Evolutionary conservation across 441 rosid genomes (phyloP).

Genomic region (Omphalea diandra): DNA sequence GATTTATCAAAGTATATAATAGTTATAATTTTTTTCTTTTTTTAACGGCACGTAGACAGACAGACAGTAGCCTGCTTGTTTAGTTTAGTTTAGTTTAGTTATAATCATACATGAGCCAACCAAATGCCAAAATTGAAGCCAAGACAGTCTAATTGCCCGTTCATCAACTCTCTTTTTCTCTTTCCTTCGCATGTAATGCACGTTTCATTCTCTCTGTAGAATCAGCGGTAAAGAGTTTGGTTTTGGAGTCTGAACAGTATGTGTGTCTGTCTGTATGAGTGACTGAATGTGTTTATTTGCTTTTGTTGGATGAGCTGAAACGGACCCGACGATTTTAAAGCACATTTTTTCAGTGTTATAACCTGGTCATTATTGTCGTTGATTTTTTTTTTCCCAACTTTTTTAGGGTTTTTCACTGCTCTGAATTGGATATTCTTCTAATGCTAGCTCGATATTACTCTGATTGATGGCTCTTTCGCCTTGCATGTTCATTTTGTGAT

Average conservation of each 20-base stretch:
- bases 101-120: neutral
- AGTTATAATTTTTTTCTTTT: neutral
- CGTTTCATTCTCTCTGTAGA: neutral
- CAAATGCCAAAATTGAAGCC: neutral
- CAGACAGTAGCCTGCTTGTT: too few species aligned
- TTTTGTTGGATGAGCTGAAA: conserved; percentile 24
- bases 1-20: conserved; percentile 4
- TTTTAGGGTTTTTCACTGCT: conserved; percentile 6
- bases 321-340: conserved; percentile 18
- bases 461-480: neutral
- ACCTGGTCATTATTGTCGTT: conserved; percentile 5
- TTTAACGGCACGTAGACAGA: too few species aligned
- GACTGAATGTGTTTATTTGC: neutral
- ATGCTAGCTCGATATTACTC: conserved; percentile 2
- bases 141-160: neutral
- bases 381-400: conserved; percentile 8
- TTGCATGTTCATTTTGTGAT: conserved; percentile 26
- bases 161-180: neutral
- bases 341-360: conserved; percentile 7
- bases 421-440: neutral
- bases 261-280: conserved; percentile 7
- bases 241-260: neutral
- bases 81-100: too few species aligned
- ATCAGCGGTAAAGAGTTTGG: conserved; percentile 4
- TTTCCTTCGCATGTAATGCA: conserved; percentile 23